These are phyloP conservation scores for Hypoxylon rubiginosum DNA, from an alignment of 2,329 filamentous ascomycete genomes.

Conservation along the genomic window DNA sequence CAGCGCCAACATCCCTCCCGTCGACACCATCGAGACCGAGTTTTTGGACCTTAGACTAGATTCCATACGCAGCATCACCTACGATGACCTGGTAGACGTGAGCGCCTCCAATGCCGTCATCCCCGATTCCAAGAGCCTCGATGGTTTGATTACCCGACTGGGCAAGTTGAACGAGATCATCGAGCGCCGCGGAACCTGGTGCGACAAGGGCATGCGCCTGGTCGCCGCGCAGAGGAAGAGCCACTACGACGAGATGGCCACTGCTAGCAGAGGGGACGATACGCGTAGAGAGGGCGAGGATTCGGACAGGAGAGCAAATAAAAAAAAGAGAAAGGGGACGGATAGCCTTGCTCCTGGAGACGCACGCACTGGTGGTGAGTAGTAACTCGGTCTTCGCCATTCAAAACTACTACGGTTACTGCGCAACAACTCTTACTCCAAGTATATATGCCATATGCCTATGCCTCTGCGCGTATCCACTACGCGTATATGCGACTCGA, in stretches of 20 bases:
- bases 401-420: not conserved
- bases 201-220: constrained; percentile 80
- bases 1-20: constrained; percentile 61
- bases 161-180: constrained; percentile 75
- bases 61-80: constrained; percentile 69
- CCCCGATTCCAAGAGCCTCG: constrained; percentile 73
- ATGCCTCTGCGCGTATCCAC: not conserved
- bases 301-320: constrained; percentile 71
- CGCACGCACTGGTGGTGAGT: constrained; percentile 51
- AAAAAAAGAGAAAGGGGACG: constrained; percentile 83
- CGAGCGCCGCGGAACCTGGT: constrained; percentile 75
- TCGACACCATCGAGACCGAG: constrained; percentile 70
- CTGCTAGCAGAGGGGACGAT: constrained; percentile 63
- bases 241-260: constrained; percentile 65
- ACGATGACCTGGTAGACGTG: constrained; percentile 78
- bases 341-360: constrained; percentile 71
- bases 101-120: constrained; percentile 69
- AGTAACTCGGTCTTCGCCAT: constrained; percentile 7
- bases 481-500: not conserved
- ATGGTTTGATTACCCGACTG: constrained; percentile 74
- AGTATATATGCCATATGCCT: no score
- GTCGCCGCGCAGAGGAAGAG: constrained; percentile 76
- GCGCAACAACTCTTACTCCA: not conserved
- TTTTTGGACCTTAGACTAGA: constrained; percentile 75
- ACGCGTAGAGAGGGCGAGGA: constrained; percentile 63